Conservation (phyloP, 768 basidiomycete genomes). For the Lactifluus pinguis region DNA sequence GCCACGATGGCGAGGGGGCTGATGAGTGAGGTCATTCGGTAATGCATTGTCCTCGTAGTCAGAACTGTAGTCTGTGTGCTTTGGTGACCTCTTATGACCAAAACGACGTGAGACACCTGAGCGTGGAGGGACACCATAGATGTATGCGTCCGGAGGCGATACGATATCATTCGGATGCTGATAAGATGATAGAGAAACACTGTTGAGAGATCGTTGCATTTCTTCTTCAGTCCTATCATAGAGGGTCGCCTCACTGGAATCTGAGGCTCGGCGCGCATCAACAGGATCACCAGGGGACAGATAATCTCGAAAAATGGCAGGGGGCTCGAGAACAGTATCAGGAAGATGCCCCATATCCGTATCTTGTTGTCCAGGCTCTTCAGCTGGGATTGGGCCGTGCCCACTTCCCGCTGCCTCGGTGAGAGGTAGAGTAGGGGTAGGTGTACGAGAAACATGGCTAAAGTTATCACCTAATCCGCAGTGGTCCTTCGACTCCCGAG, state of each 20-base stretch:
- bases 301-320: not conserved
- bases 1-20: not conserved
- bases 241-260: slow-evolving; percentile 9
- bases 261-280: slow-evolving; percentile 5
- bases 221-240: slow-evolving; percentile 10
- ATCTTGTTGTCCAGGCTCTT: not conserved
- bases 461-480: not conserved
- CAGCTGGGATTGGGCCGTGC: not conserved
- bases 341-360: not conserved
- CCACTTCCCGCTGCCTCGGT: not conserved
- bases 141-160: not conserved
- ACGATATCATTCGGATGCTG: slow-evolving; percentile 11
- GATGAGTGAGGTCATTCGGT: not conserved
- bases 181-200: slow-evolving; percentile 11
- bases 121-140: not conserved
- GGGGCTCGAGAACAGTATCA: not conserved
- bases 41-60: not conserved
- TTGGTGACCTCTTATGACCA: not conserved
- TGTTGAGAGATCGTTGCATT: slow-evolving; percentile 2
- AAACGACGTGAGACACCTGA: not conserved
- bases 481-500: not conserved
- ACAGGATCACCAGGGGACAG: not conserved
- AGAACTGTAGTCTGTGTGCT: not conserved
- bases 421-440: not conserved
- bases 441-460: not conserved